Evolutionary conservation across 73 alveolate species (phyloP), one percentile per base, ranked within the genome.

Genomic region (Durusdinium trenchii): DNA sequence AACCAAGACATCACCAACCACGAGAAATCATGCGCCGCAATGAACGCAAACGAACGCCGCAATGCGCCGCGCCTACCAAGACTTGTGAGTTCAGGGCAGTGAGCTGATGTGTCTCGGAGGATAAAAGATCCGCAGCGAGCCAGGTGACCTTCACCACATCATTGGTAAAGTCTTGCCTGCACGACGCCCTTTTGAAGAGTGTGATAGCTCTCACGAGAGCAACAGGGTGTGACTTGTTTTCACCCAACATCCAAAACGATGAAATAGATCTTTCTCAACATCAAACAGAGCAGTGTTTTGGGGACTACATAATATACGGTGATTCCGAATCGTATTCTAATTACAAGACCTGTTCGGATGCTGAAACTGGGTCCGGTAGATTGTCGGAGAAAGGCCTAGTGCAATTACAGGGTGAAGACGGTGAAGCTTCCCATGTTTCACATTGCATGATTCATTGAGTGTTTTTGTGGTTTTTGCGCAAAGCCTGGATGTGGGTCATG

Each of bases 161-260:
- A 4, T 30, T 35, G 86, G 86, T 38, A 50, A 89, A 89, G 85
- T 89, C 96, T 73, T 89, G 96, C 90, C 90, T 79, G 28, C 28
- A 20, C 28, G 64, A 9, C 20, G 28, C 28, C 28, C 28, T 9
- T 20, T 54, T 20, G 64, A 20, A 20, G 64, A 54, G 64, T 9
- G 64, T 9, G 9, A 20, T 9, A 20, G 64, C 20, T 9, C 64
- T 54, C 28, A 20, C 64, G 28, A 54, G 64, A 20, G 64, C 64
- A 9, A 54, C 9, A 20, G 28, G 64, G 20, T 12, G 20, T 9
- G 64, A 54, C 9, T 12, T 54, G 28, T 54, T 20, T 54, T 54
- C 64, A 54, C 9, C 20, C 64, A 54, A 54, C 28, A 12, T 54
- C 9, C 20, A 54, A 9, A 20, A 54, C 64, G 9, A 20, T 9